A percentile compares a stretch with the other conserved stretches of the same genome.
phyloP scores from a whole-genome alignment of 2,329 filamentous ascomycete genomes.

The Dactylonectria estremocensis region DNA sequence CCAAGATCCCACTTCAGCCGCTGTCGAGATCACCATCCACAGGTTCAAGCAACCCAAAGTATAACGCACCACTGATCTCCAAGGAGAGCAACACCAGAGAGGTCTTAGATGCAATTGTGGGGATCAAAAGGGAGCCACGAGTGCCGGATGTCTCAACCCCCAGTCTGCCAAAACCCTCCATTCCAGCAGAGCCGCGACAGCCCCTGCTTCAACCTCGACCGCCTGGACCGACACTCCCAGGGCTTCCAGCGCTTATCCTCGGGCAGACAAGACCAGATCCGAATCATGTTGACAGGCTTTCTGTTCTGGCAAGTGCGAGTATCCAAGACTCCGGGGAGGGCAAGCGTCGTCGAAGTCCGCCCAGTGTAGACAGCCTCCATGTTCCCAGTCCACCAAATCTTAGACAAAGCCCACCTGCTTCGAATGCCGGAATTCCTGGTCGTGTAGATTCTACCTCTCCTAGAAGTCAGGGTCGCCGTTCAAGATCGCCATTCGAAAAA shows the following conservation, averaged over 20 bases:
- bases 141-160: conserved; percentile 26
- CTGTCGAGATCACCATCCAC: conserved; percentile 40
- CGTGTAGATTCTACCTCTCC: conserved; percentile 44
- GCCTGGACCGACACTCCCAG: conserved; percentile 38
- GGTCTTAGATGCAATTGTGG: conserved; percentile 47
- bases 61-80: conserved; percentile 27
- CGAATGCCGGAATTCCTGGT: conserved; percentile 38
- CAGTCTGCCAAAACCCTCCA: conserved; percentile 23
- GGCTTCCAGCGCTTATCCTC: conserved; percentile 44
- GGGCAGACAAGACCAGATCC: conserved; percentile 43
- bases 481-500: conserved; percentile 35
- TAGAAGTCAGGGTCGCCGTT: conserved; percentile 42
- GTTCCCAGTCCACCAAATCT: conserved; percentile 42
- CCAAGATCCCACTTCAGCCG: conserved; percentile 43
- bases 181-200: conserved; percentile 40
- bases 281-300: conserved; percentile 52
- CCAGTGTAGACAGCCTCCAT: conserved; percentile 42
- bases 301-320: conserved; percentile 58
- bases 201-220: conserved; percentile 42
- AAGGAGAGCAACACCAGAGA: conserved; percentile 46
- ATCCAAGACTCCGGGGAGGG: conserved; percentile 47
- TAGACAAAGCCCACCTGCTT: conserved; percentile 42
- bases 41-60: conserved; percentile 34
- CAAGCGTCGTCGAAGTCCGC: conserved; percentile 41
- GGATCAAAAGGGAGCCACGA: conserved; percentile 45